phyloP scores from a whole-genome alignment of 768 basidiomycete species.

The Auricularia cornea region DNA sequence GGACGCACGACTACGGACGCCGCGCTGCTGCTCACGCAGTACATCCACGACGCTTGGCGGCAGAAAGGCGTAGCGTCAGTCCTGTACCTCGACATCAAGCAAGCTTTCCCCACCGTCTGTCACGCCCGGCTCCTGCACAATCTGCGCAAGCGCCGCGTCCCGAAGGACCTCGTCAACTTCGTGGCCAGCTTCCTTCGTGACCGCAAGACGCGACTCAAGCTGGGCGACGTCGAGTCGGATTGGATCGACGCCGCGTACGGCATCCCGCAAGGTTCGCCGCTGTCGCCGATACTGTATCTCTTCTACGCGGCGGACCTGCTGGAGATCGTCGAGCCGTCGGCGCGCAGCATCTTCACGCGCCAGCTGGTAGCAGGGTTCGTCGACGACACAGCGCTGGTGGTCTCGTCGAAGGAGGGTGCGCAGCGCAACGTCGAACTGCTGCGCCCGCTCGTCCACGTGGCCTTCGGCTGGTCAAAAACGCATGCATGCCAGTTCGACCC shows the following conservation, averaged over 20 bases:
- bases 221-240: constrained; percentile 2
- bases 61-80: constrained; percentile 3
- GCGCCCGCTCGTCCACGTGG: neutral
- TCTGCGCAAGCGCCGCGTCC: constrained; percentile 5
- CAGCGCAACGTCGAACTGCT: neutral
- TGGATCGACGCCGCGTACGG: constrained; percentile 2
- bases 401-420: neutral
- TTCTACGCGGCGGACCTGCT: constrained; percentile 8
- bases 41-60: constrained; percentile 9
- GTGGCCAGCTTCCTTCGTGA: constrained; percentile 2
- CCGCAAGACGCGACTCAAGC: neutral
- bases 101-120: constrained; percentile 11
- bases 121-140: constrained; percentile 6
- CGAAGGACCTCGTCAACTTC: constrained; percentile 3
- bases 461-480: neutral
- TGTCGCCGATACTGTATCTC: constrained; percentile 10
- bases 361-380: neutral
- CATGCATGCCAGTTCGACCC: constrained; percentile 3
- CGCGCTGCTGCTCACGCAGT: constrained; percentile 1
- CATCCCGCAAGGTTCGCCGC: constrained; percentile 8
- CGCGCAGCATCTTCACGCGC: neutral
- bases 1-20: constrained; percentile 11
- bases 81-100: constrained; percentile 8
- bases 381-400: constrained; percentile 2
- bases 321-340: neutral